Conservation (phyloP, 1,284 basidiomycete genomes). For the Cryptococcus sp. region DNA sequence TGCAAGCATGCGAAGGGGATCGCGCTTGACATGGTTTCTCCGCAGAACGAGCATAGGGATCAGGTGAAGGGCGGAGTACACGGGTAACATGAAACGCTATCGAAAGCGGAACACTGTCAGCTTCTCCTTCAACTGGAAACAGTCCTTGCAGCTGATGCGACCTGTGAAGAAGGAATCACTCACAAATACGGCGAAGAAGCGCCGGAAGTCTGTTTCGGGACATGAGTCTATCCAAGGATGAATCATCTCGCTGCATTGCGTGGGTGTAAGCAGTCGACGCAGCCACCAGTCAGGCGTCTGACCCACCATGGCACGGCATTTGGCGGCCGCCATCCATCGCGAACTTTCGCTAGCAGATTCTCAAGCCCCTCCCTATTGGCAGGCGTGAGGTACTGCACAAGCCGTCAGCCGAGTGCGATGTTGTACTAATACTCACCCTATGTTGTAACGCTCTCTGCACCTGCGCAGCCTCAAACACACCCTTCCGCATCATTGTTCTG, state of each 20-base stretch:
- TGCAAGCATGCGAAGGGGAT: slow-evolving; percentile 66
- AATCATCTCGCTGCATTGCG: slow-evolving; percentile 58
- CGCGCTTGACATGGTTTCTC: slow-evolving; percentile 51
- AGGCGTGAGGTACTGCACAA: slow-evolving; percentile 36
- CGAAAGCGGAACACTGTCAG: too few species aligned
- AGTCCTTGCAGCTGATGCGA: too few species aligned
- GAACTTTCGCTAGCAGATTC: slow-evolving; percentile 33
- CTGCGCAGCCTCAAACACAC: slow-evolving; percentile 60
- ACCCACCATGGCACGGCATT: slow-evolving; percentile 61
- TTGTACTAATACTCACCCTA: slow-evolving; percentile 52
- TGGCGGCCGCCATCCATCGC: slow-evolving; percentile 27
- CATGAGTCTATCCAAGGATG: slow-evolving; percentile 81
- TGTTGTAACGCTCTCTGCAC: slow-evolving; percentile 61
- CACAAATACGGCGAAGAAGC: slow-evolving; percentile 74
- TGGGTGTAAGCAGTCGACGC: background rate
- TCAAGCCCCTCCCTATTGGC: slow-evolving; percentile 31
- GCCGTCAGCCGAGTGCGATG: background rate
- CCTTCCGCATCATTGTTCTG: slow-evolving; percentile 61
- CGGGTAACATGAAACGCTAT: slow-evolving; percentile 67
- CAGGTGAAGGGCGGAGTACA: slow-evolving; percentile 87
- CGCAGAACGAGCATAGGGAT: slow-evolving; percentile 82
- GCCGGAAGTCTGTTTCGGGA: slow-evolving; percentile 64
- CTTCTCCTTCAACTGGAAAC: too few species aligned
- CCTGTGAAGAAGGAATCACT: slow-evolving; percentile 12
- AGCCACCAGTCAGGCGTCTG: background rate